phyloP scores from a whole-genome alignment of 495 filamentous ascomycete genomes.

The Letharia columbiana region DNA sequence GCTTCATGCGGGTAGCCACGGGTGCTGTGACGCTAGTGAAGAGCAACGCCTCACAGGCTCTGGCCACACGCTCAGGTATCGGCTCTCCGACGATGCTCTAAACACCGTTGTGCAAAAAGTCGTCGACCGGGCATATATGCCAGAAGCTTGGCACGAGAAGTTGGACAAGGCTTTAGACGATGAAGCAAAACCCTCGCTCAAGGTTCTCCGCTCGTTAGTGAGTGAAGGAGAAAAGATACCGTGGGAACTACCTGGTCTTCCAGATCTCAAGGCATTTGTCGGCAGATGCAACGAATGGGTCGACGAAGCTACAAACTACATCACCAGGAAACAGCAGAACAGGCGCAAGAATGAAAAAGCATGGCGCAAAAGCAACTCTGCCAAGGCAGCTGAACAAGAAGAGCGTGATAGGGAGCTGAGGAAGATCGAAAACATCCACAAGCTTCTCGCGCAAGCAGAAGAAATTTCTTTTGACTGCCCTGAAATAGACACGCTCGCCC shows the following conservation, averaged over 20 bases:
- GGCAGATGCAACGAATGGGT: constrained; percentile 96
- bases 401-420: constrained; percentile 83
- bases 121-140: constrained; percentile 74
- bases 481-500: constrained; percentile 79
- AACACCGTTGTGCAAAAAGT: constrained; percentile 61
- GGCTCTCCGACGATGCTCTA: constrained; percentile 65
- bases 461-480: constrained; percentile 88
- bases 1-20: constrained; percentile 62
- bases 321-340: constrained; percentile 95
- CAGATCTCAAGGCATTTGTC: constrained; percentile 78
- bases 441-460: constrained; percentile 75
- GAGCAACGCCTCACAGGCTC: constrained; percentile 51
- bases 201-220: constrained; percentile 72
- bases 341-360: constrained; percentile 93
- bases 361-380: constrained; percentile 66
- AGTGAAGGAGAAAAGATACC: constrained; percentile 96
- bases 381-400: constrained; percentile 72
- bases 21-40: constrained; percentile 65
- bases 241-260: constrained; percentile 78
- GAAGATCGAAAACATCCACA: constrained; percentile 81
- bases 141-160: constrained; percentile 87
- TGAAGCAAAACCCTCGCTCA: constrained; percentile 73
- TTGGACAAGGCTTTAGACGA: constrained; percentile 75
- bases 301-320: constrained; percentile 94
- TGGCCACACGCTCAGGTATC: constrained; percentile 62